Evolutionary conservation across 2,329 filamentous ascomycete species (phyloP), one percentile per base, ranked within the genome.

Genomic region (Xylariales sp.): DNA sequence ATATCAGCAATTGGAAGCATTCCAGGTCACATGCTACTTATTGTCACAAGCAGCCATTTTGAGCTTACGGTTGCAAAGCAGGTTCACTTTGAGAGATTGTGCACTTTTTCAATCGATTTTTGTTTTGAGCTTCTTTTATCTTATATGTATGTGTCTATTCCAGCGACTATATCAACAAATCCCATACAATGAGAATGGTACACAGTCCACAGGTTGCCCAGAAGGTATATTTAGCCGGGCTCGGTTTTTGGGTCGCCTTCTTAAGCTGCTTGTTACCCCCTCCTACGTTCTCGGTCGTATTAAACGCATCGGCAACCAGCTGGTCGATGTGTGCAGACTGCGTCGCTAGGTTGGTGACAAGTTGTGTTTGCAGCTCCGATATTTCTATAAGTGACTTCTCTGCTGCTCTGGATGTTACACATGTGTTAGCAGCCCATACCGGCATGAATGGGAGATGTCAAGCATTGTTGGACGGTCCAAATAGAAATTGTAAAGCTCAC

Each of bases 341-440:
- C 12, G 84, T 83, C 27, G 83, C 77, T 16, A 98, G 75, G 56
- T 96, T 95, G 52, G 79, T 80, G 28, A 93, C 88, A 11, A 98
- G 81, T 38, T 91, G 82, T 39, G 86, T 88, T 59, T 98, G 93
- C 36, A 98, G 70, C 56, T 95, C 89, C 6, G 88, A 85, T 46
- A 98, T 96, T 60, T 98, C 93, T 4, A 95, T 63, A 5, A 98
- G 74, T 1, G 89, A 95, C 58, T 86, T 88, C 60, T 98, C 89
- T 0, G 89, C 89, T 18, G 84, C 85, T 54, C 88, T 95, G 54
- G 42, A n/a, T n/a, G n/a, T n/a, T n/a, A 38, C 35, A 17, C 10
- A 16, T 21, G 17, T 18, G 29, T 39, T 17, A 29, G 31, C 13
- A 10, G 21, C 30, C 12, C 10, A 20, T 23, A n/a, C n/a, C n/a